Evolutionary conservation across 1,284 basidiomycete genomes (phyloP), one percentile per base, ranked within the genome.

Genomic region (Coriolopsis trogii): DNA sequence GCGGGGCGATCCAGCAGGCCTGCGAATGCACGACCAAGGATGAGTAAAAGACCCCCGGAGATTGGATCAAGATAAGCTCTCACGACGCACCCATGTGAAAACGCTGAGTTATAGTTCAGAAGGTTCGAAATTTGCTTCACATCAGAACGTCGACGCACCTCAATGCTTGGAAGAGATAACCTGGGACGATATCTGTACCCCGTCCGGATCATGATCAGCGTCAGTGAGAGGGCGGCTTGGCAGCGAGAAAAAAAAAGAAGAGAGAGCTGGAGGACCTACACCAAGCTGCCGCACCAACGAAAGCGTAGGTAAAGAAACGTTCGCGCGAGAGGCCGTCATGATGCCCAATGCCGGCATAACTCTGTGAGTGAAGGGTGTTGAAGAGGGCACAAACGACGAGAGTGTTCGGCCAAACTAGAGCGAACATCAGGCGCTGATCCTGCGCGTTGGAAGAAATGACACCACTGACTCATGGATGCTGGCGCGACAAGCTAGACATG

Each of bases 351-450:
- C 87, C 85, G 21, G 83, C 72, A 61, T 87, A 89, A 30, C 70
- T 69, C 56, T 84, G 81, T 0, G 82, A 77, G 61, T 89, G 86
- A 9, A 89, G 71, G 1, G 87, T 89, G 69, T 89, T 89, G 74
- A 95, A 88, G 29, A 93, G 83, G 0, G 93, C 91, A 53, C 92
- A 91, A 15, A 79, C 79, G 16, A 95, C 91, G 20, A 97, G 78
- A 54, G 91, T 90, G 16, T 79, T 73, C 0, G 95, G 95, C 95
- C 95, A 97, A 61, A 97, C 69, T 61, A 42, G 13, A 23, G 34
- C 24, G 36, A 36, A 31, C 29, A 31, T 37, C 10, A 25, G 26
- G 24, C 3, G 25, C 28, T 31, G 3, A 36, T 25, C 21, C 3
- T 4, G 13, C 24, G 21, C 8, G 20, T 30, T 15, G 29, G n/a